Evolutionary conservation across 306 rosid genomes (phyloP).

Genomic region (Ziziphus jujuba): DNA sequence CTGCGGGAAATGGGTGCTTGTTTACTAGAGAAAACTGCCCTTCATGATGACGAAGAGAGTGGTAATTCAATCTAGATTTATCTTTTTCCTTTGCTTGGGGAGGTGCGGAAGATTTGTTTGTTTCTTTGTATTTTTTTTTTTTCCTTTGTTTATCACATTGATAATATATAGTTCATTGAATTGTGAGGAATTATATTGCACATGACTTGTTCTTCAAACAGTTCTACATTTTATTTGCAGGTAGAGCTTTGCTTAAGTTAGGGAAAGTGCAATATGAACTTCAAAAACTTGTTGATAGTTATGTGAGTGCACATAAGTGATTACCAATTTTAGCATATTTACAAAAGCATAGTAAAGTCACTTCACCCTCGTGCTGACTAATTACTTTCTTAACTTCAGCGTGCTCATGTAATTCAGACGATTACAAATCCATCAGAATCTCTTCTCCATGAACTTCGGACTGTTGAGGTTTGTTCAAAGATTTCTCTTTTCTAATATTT

Average conservation of each 20-base stretch:
- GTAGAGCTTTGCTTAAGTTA: slow-evolving; percentile 65
- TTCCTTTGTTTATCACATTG: background rate
- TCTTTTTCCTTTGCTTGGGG: background rate
- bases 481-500: slow-evolving; percentile 5
- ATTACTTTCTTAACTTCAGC: slow-evolving; percentile 53
- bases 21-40: slow-evolving; percentile 58
- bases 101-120: background rate
- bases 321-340: slow-evolving; percentile 13
- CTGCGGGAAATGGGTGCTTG: slow-evolving; percentile 83
- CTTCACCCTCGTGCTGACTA: slow-evolving; percentile 27
- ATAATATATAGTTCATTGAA: background rate
- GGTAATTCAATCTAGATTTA: slow-evolving; percentile 35
- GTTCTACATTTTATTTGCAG: slow-evolving; percentile 43
- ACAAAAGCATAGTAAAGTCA: background rate
- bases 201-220: slow-evolving; percentile 30
- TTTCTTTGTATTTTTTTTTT: background rate
- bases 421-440: slow-evolving; percentile 88
- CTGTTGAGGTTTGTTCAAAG: slow-evolving; percentile 74
- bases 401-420: slow-evolving; percentile 64
- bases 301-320: slow-evolving; percentile 54
- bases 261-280: slow-evolving; percentile 76
- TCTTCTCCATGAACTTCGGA: slow-evolving; percentile 84
- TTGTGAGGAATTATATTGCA: slow-evolving; percentile 32
- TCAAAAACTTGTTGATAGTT: slow-evolving; percentile 78
- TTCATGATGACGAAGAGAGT: slow-evolving; percentile 56